phyloP scores from a whole-genome alignment of 768 basidiomycete species.

The Cystobasidium tubakii region DNA sequence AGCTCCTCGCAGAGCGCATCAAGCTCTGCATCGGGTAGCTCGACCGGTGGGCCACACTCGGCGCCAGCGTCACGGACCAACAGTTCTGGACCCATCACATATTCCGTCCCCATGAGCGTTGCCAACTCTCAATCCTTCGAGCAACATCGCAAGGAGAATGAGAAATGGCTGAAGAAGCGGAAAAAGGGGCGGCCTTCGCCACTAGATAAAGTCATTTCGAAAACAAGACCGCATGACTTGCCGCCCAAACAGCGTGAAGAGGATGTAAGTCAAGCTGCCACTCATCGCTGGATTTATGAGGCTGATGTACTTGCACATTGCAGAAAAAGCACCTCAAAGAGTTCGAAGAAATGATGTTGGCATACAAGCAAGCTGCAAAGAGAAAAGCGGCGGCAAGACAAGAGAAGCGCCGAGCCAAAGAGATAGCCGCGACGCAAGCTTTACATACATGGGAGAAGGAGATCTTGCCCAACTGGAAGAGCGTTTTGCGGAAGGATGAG shows the following conservation, averaged over 20 bases:
- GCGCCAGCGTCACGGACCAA: background rate
- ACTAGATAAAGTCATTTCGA: conserved; percentile 73
- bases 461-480: conserved; percentile 75
- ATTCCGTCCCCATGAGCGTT: background rate
- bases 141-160: conserved; percentile 4
- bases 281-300: background rate
- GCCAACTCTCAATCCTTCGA: conserved; percentile 8
- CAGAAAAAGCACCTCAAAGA: conserved; percentile 67
- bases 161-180: conserved; percentile 20
- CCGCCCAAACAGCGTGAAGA: conserved; percentile 74
- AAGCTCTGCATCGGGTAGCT: background rate
- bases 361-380: conserved; percentile 67
- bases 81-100: background rate
- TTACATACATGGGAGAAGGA: conserved; percentile 69
- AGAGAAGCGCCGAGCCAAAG: conserved; percentile 61
- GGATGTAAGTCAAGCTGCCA: conserved; percentile 52
- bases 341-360: conserved; percentile 83
- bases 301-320: background rate
- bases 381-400: conserved; percentile 59
- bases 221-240: conserved; percentile 74
- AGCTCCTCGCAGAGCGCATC: background rate
- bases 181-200: conserved; percentile 54
- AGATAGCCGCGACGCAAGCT: conserved; percentile 64
- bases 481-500: conserved; percentile 53
- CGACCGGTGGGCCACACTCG: background rate